These are phyloP conservation scores for Monosporozyma servazzii DNA, from an alignment of 805 yeast species.

Conservation along the genomic window DNA sequence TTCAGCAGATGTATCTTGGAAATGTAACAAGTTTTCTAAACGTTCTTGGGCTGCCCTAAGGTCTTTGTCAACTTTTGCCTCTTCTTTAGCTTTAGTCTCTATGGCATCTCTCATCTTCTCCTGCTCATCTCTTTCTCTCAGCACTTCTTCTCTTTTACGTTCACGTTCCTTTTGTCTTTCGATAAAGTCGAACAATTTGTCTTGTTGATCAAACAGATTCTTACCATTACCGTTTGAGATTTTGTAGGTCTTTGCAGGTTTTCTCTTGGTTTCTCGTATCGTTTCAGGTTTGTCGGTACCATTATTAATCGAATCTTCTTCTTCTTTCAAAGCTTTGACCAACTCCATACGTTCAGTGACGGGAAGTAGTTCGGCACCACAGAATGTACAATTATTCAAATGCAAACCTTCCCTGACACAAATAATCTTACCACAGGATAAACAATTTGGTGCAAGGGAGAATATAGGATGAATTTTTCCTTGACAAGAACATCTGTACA, in stretches of 20 bases:
- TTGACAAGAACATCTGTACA: conserved; percentile 63
- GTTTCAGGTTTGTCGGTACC: conserved; percentile 13
- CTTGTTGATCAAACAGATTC: conserved; percentile 61
- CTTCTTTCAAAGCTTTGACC: conserved; percentile 41
- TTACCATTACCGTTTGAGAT: conserved; percentile 54
- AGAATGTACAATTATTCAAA: conserved; percentile 77
- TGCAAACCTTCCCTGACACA: conserved; percentile 73
- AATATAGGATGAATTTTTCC: conserved; percentile 82
- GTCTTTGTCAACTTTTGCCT: conserved; percentile 38
- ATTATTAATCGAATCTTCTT: conserved; percentile 36
- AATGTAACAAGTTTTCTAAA: conserved; percentile 62
- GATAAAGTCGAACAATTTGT: conserved; percentile 47
- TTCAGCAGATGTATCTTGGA: conserved; percentile 80
- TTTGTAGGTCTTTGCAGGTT: conserved; percentile 37
- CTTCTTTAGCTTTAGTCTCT: conserved; percentile 35
- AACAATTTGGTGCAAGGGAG: conserved; percentile 86
- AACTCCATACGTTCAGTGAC: conserved; percentile 54
- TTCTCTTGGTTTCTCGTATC: conserved; percentile 15
- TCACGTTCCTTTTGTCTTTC: conserved; percentile 40
- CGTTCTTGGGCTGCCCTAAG: conserved; percentile 61
- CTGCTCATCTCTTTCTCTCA: conserved; percentile 19
- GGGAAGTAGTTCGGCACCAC: conserved; percentile 60
- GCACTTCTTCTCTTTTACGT: conserved; percentile 28
- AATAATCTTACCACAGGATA: conserved; percentile 88
- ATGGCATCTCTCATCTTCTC: conserved; percentile 27